Percentiles rank a stretch among this genome's conserved stretches.
Conservation (phyloP, 2,329 filamentous ascomycete species). For the Magnaporthales sp. region DNA sequence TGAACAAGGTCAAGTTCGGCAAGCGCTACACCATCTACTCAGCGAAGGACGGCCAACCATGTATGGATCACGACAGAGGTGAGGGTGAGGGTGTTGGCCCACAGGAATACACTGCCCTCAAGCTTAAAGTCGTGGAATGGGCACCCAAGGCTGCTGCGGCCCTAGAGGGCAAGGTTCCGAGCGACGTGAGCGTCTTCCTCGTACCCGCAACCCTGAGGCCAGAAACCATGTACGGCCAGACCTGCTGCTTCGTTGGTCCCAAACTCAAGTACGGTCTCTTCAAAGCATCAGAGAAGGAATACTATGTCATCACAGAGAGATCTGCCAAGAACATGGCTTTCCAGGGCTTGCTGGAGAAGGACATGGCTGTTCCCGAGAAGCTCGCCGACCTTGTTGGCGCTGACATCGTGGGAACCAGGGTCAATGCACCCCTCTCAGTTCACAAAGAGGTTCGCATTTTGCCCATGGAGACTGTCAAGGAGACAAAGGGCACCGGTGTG, state of each 20-base stretch:
- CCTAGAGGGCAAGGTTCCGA: conserved; percentile 70
- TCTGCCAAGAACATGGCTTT: conserved; percentile 94
- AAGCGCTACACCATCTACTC: conserved; percentile 34
- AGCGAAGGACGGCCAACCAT: conserved; percentile 80
- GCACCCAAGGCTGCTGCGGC: conserved; percentile 62
- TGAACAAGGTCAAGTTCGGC: conserved; percentile 88
- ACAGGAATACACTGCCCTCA: conserved; percentile 89
- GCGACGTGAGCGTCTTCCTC: conserved; percentile 74
- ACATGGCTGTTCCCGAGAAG: conserved; percentile 62
- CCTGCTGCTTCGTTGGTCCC: conserved; percentile 89
- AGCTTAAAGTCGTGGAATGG: conserved; percentile 88
- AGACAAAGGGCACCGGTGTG: conserved; percentile 91
- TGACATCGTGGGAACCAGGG: conserved; percentile 77
- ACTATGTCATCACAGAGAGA: conserved; percentile 48
- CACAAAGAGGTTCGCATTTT: conserved; percentile 81
- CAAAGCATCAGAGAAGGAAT: conserved; percentile 69
- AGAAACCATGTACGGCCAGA: conserved; percentile 99
- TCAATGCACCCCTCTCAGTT: conserved; percentile 81
- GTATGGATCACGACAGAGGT: conserved; percentile 78
- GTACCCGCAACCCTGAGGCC: conserved; percentile 84
- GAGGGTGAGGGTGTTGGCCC: conserved; percentile 75
- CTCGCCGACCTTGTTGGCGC: conserved; percentile 68
- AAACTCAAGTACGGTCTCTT: conserved; percentile 85
- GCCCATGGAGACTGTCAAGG: conserved; percentile 89
- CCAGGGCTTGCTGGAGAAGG: conserved; percentile 74